Evolutionary conservation across 441 rosid genomes (phyloP).

Genomic region (Erysimum cheiri): DNA sequence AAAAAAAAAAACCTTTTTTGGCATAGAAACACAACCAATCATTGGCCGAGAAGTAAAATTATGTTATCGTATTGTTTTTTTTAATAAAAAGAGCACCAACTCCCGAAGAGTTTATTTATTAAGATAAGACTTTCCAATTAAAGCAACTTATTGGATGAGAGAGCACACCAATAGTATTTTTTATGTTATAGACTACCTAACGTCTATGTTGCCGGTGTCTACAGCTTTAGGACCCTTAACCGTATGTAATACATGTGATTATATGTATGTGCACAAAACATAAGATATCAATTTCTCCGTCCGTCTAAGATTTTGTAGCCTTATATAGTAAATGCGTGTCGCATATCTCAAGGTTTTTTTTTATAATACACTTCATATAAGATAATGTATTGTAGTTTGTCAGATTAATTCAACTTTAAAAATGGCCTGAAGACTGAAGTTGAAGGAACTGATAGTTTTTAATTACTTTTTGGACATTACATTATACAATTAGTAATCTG

Average conservation of each 20-base stretch:
- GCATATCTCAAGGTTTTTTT: constrained; percentile 31
- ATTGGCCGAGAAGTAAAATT: not conserved
- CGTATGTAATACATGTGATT: constrained; percentile 23
- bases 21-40: constrained; percentile 32
- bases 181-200: constrained; percentile 30
- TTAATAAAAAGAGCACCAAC: constrained; percentile 14
- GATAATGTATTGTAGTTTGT: constrained; percentile 13
- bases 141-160: constrained; percentile 27
- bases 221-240: constrained; percentile 20
- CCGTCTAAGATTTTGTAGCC: constrained; percentile 43
- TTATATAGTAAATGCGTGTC: constrained; percentile 32
- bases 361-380: constrained; percentile 9
- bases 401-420: not conserved
- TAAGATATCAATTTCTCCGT: constrained; percentile 36
- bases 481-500: not conserved
- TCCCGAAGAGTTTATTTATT: constrained; percentile 7
- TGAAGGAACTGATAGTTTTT: not conserved
- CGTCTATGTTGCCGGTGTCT: not conserved
- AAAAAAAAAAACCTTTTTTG: not conserved
- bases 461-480: not conserved
- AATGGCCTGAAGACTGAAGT: not conserved
- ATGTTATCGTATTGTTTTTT: not conserved
- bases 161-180: not conserved
- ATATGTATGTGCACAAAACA: constrained; percentile 28
- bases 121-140: constrained; percentile 36